These are phyloP conservation scores for Mortierella sp. DNA, from an alignment of 371 early-diverging fungal genomes.

Conservation along the genomic window DNA sequence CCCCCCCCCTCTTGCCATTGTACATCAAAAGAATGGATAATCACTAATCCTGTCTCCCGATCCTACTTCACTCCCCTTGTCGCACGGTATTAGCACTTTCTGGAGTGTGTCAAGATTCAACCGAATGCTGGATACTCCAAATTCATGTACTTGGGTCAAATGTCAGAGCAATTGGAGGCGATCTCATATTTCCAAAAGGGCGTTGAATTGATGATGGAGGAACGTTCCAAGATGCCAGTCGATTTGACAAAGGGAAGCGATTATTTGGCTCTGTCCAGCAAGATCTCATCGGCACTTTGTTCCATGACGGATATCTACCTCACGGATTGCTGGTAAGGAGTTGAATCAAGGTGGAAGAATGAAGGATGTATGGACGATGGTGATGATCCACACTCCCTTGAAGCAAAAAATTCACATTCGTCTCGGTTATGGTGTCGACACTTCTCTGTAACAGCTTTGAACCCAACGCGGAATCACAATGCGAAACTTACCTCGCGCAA, in stretches of 20 bases:
- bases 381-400: too few relatives aligned
- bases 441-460: conserved; percentile 73
- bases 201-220: conserved; percentile 74
- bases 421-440: not conserved
- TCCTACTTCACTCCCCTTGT: not conserved
- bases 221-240: conserved; percentile 48
- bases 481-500: conserved; percentile 77
- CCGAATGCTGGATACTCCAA: conserved; percentile 80
- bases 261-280: conserved; percentile 60
- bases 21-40: not conserved
- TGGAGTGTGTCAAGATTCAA: conserved; percentile 71
- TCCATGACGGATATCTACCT: conserved; percentile 96
- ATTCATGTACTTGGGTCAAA: conserved; percentile 92
- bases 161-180: conserved; percentile 82
- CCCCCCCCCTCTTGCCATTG: too few relatives aligned
- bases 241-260: conserved; percentile 58
- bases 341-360: not conserved
- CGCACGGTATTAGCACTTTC: conserved; percentile 63
- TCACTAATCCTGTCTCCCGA: conserved; percentile 2
- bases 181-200: conserved; percentile 84
- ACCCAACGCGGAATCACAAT: conserved; percentile 86
- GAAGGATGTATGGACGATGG: not conserved
- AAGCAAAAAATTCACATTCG: not conserved
- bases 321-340: conserved; percentile 90
- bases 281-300: conserved; percentile 87